These are phyloP conservation scores for Ophioceras dolichostomum DNA, from an alignment of 2,329 filamentous ascomycete species.

Conservation along the genomic window DNA sequence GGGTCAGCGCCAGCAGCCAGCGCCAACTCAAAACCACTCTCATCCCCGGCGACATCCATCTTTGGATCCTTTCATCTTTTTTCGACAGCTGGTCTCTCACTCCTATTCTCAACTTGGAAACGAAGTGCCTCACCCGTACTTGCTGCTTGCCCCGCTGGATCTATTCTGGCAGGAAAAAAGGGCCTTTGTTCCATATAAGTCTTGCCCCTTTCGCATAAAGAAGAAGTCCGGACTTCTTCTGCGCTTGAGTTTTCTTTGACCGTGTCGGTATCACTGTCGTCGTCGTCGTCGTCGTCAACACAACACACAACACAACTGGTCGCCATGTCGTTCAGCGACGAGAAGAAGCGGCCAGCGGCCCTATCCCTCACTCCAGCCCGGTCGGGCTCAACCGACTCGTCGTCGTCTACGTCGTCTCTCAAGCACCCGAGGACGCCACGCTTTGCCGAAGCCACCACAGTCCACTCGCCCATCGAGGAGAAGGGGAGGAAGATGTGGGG, in stretches of 20 bases:
- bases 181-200: slow-evolving; percentile 4
- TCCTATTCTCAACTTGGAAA: slow-evolving; percentile 16
- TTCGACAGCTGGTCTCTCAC: slow-evolving; percentile 44
- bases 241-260: slow-evolving; percentile 6
- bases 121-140: not conserved
- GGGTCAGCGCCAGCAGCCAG: slow-evolving; percentile 14
- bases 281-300: too few species aligned
- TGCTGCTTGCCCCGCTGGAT: not conserved
- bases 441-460: slow-evolving; percentile 69
- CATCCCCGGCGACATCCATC: slow-evolving; percentile 20
- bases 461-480: slow-evolving; percentile 61
- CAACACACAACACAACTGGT: slow-evolving; percentile 3
- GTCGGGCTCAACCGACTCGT: slow-evolving; percentile 35
- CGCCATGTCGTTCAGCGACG: slow-evolving; percentile 25
- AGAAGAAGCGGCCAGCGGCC: slow-evolving; percentile 44
- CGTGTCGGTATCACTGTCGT: slow-evolving; percentile 11
- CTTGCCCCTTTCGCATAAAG: not conserved
- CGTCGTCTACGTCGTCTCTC: slow-evolving; percentile 40
- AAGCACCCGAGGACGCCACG: slow-evolving; percentile 64
- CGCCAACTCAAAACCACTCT: slow-evolving; percentile 39
- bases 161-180: not conserved
- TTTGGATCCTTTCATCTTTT: slow-evolving; percentile 20
- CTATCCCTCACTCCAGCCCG: slow-evolving; percentile 39
- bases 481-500: slow-evolving; percentile 46
- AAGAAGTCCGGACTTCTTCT: not conserved